Evolutionary conservation across 257 asterid species (phyloP), one percentile per base, ranked within the genome.

Genomic region (Scutellaria minor): DNA sequence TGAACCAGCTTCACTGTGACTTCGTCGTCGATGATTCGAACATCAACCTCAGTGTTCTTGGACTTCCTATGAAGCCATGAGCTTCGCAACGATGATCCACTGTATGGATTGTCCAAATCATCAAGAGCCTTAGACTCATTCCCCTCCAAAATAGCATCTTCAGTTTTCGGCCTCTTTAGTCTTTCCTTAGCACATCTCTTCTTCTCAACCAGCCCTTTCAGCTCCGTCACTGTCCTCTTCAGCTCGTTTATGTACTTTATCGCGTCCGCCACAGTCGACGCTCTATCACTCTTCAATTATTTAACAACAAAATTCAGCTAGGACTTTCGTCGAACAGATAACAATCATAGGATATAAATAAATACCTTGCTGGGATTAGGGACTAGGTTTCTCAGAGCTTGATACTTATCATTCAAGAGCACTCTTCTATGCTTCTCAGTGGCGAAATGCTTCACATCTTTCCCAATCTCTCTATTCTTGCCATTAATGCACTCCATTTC

Each of bases 31-130:
- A 91, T 74, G 60, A 91, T 89, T 1, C 98, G 84, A 0, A 94
- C 96, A 72, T 94, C 98, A 1, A 94, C 95, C 83, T 94, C 96
- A 0, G 89, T 86, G 72, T 86, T 86, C 85, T 88, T 88, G 15
- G 96, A 81, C 63, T 88, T 94, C 70, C 96, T 72, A n/a, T 88
- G 94, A 11, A 94, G 93, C 96, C 98, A 91, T 65, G 98, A 94
- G 77, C 97, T 88, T 35, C 96, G 75, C 4, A 87, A 71, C 6
- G 90, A 58, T 20, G 89, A 87, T 0, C 85, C 85, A 35, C 73
- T 77, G 75, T 56, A 79, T 7, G 86, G 83, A 24, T 85, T 82
- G 9, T 85, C 89, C 74, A 82, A 56, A 57, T 89, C 88, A 18
- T 76, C 91, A 12, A 80, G 71, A 7, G 71, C 55, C 63, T 84